phyloP scores from a whole-genome alignment of 176 grass and related monocot species.

The Cenchrus purpureus region DNA sequence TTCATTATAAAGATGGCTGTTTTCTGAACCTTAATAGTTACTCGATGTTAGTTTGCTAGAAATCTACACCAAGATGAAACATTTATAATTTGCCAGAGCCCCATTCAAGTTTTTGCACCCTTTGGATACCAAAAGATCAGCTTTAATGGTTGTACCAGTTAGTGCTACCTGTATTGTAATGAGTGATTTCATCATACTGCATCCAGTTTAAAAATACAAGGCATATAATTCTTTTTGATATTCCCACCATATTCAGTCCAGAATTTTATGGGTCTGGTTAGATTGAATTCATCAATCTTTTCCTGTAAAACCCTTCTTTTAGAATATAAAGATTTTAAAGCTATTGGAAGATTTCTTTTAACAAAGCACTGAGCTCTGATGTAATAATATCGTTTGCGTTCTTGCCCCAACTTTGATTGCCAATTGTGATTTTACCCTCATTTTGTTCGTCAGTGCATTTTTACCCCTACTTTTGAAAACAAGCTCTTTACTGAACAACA shows the following conservation, averaged over 20 bases:
- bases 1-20: constrained; percentile 4
- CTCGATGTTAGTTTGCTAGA: background rate
- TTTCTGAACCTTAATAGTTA: constrained; percentile 4
- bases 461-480: background rate
- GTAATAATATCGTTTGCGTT: background rate
- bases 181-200: background rate
- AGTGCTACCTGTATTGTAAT: constrained; percentile 9
- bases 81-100: background rate
- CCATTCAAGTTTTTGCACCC: background rate
- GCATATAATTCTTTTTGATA: background rate
- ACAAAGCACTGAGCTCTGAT: constrained; percentile 5
- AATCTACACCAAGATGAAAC: background rate
- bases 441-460: background rate
- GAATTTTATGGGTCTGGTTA: background rate
- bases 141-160: background rate
- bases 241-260: background rate
- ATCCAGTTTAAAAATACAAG: background rate
- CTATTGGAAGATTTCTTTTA: background rate
- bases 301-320: background rate
- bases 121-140: background rate
- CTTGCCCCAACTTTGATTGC: too few species aligned
- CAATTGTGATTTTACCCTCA: too few species aligned
- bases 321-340: background rate
- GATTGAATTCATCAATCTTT: constrained; percentile 14
- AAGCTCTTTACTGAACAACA: too few species aligned